Evolutionary conservation across 1,284 basidiomycete species (phyloP), one percentile per base, ranked within the genome.

Genomic region (Phellopilus nigrolimitatus): DNA sequence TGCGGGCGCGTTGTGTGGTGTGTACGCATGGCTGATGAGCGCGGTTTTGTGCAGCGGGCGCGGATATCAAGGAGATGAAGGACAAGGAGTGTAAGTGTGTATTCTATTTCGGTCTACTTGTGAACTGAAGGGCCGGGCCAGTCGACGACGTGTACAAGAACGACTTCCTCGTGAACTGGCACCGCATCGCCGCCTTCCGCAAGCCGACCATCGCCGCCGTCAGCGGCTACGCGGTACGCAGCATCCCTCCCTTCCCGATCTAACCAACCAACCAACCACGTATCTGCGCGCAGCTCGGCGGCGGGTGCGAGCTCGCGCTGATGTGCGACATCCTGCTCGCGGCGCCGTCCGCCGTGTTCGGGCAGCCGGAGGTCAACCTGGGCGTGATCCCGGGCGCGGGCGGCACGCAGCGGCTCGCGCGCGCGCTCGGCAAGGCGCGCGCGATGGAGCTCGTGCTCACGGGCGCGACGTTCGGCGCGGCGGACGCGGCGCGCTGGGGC

Each of bases 161-260:
- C 69, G 88, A 89, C 66, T 98, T 97, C 71, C 75, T 99, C 51
- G 86, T 87, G 57, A 81, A 88, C 66, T 99, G 97, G 95, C 78
- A 82, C 13, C 72, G 81, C 56, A 73, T 98, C 59, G 79, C 81
- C 10, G 74, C 72, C 39, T 79, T 95, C 57, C 79, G 84, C 61
- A 98, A 98, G 71, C 95, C 95, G 12, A 86, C 97, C 65, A 89
- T 99, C 55, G 95, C 94, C 34, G 95, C 95, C 8, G 94, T 99
- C 52, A 92, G 86, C 65, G 97, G 95, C 15, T 98, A 88, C 63
- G 95, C 95, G 17, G 92, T 95, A 67, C 61, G 90, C 56, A 3
- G 2, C 53, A 22, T 8, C 28, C n/a, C 13, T 13, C 13, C 9
- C 12, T 13, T 5, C 38, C 10, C 31, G 3, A 9, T n/a, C n/a